Evolutionary conservation across 2,329 filamentous ascomycete species (phyloP).

Genomic region (Zasmidium citrigriseum): DNA sequence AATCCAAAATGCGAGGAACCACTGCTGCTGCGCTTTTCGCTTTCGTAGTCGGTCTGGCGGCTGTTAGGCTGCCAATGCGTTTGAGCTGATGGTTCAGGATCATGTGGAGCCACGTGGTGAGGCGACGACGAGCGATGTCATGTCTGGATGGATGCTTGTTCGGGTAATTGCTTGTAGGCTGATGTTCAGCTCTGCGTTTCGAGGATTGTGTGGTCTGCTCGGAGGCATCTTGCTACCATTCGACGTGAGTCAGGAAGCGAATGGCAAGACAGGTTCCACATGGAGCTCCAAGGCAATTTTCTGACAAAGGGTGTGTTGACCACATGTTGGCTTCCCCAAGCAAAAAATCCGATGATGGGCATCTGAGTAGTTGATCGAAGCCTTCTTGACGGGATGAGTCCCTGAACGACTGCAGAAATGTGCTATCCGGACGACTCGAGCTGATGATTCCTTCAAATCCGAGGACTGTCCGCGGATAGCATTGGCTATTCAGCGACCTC

Average conservation of each 20-base stretch:
- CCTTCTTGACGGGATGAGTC: background rate
- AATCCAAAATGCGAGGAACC: too few species aligned
- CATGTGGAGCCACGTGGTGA: background rate
- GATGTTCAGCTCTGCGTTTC: background rate
- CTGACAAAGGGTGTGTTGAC: background rate
- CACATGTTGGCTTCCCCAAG: background rate
- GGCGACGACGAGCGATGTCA: background rate
- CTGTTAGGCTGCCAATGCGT: background rate
- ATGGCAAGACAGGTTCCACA: background rate
- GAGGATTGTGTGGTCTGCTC: too few species aligned
- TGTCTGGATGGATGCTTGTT: too few species aligned
- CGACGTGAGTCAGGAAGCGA: background rate
- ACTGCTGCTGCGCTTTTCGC: too few species aligned
- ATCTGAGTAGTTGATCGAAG: background rate
- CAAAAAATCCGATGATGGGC: background rate
- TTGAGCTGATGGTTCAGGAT: background rate
- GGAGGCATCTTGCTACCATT: too few species aligned
- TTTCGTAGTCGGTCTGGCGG: background rate
- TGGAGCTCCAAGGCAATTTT: background rate
- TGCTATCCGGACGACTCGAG: too few species aligned
- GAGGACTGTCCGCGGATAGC: background rate
- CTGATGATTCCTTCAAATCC: background rate
- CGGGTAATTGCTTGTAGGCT: background rate
- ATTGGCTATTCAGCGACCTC: background rate
- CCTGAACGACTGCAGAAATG: too few species aligned